Evolutionary conservation across 1,139 yeast genomes (phyloP).

Genomic region (Candida anutae): DNA sequence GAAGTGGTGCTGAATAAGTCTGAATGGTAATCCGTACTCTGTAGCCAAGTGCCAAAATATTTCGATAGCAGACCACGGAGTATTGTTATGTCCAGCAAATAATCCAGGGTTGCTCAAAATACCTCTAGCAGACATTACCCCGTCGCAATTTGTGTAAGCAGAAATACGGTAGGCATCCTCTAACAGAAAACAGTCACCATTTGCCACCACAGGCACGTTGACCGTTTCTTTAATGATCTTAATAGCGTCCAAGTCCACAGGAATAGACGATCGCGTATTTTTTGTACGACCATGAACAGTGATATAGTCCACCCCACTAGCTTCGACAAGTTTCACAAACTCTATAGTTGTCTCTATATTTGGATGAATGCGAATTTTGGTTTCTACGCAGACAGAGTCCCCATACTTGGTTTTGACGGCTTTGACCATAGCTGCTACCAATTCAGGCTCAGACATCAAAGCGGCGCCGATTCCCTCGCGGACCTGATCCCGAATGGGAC

Average conservation of each 20-base stretch:
- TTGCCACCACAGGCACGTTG: slow-evolving; percentile 79
- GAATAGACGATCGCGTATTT: slow-evolving; percentile 74
- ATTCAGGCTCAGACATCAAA: slow-evolving; percentile 73
- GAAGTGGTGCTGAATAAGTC: slow-evolving; percentile 79
- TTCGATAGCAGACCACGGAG: slow-evolving; percentile 93
- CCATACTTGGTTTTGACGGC: slow-evolving; percentile 77
- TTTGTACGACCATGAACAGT: slow-evolving; percentile 92
- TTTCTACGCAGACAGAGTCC: slow-evolving; percentile 64
- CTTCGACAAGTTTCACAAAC: slow-evolving; percentile 68
- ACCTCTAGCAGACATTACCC: slow-evolving; percentile 95
- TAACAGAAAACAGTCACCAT: slow-evolving; percentile 80
- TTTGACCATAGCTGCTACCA: slow-evolving; percentile 75
- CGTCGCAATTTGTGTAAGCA: slow-evolving; percentile 68
- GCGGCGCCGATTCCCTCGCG: slow-evolving; percentile 98
- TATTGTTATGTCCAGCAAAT: slow-evolving; percentile 60
- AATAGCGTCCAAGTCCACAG: slow-evolving; percentile 80
- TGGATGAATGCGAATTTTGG: slow-evolving; percentile 81
- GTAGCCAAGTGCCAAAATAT: slow-evolving; percentile 71
- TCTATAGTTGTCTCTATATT: slow-evolving; percentile 64
- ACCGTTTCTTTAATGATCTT: slow-evolving; percentile 54
- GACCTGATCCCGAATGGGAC: slow-evolving; percentile 92
- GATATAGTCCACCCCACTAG: slow-evolving; percentile 86
- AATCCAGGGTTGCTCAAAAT: slow-evolving; percentile 78
- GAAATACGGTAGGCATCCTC: slow-evolving; percentile 58
- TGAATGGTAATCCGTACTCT: slow-evolving; percentile 76